Base-by-base conservation (phyloP, 192 early-diverging fungal species). In the Coemansia furcata region DNA sequence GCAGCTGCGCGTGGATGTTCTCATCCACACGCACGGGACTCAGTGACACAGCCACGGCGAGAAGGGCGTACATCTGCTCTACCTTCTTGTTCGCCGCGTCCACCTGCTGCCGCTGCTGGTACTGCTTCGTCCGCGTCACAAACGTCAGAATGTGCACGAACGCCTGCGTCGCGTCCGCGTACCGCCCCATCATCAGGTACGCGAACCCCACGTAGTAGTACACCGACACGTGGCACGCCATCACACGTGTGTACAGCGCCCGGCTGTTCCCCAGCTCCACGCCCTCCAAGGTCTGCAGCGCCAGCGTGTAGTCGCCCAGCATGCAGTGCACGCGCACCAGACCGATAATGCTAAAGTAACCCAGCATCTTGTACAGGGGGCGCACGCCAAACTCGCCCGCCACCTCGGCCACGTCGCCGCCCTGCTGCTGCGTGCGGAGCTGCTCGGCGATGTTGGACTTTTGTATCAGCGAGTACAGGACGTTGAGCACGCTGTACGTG, bases 101-200 rank as follows among this genome's bases (percentile, higher is more conserved):
- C 70, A 91, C 94, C 80, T 95, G 94, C 77, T 93, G 93, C 42
- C 92, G 85, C 65, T 92, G 89, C 78, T 98, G 94, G 86, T 95
- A 98, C 80, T 96, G 94, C 87, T 91, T 93, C 32, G 94, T 96
- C 61, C 95, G 87, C 62, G 91, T 86, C 52, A 98, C 91, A 76
- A 94, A 96, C 19, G 89, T 87, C 61, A 96, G 86, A 71, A 98
- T 92, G 73, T 94, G 92, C 21, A 90, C 89, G 83, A 96, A 95
- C 8, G 92, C 88, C 72, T 90, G 91, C 84, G 95, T 94, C 57
- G 96, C 96, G 72, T 98, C 96, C 42, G 94, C 88, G 72, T 96
- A 98, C 68, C 96, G 86, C 50, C 94, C 85, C 94, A 97, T 93
- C 96, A 98, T 98, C 92, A 96, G 89, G 86, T 97, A 98, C 36